Evolutionary conservation across 2,329 filamentous ascomycete genomes (phyloP), one percentile per base, ranked within the genome.

Genomic region (Ceratocystis smalleyi): DNA sequence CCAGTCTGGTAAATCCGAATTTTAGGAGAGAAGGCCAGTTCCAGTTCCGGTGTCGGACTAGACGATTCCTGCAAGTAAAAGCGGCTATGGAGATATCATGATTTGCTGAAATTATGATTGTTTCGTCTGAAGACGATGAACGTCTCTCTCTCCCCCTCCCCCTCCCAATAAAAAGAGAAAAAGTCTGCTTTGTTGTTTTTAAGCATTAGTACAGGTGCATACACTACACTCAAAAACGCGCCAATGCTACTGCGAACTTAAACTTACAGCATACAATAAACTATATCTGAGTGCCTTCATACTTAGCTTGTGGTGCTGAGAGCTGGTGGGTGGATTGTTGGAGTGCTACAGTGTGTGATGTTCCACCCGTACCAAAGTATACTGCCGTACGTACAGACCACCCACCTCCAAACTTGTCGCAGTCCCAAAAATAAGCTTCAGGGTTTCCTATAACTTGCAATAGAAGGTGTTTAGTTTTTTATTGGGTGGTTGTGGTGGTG

Each of bases 81-180:
- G 27, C 51, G 10, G 10, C 30, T 15, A 55, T 30, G 12, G 27
- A 24, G 27, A 30, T 30, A 55, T 30, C 12, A 12, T 55, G 51
- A 55, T 55, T 27, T 55, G 22, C 51, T 55, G 51, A 55, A 55
- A 55, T 55, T 55, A 32, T 12, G 4, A 55, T 55, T 55, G 24
- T 55, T 55, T 55, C 51, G 51, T 55, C 51, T 55, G 51, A 55
- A 55, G 10, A 55, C 32, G 51, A 55, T 30, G 51, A 55, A 40
- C 35, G 35, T 40, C 45, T 19, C 45, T 24, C 45, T 17, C 45
- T 22, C 45, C 6, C 32, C 32, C 32, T 35, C 32, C 32, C 12
- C 32, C 32, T 40, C 35, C 35, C 35, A 40, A 40, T 40, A 4
- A 40, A 35, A 40, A 40, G 10, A 15, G 10, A 15, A 40, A 40